Base-by-base conservation (phyloP, 2,329 filamentous ascomycete genomes). In the Nemania sp. region DNA sequence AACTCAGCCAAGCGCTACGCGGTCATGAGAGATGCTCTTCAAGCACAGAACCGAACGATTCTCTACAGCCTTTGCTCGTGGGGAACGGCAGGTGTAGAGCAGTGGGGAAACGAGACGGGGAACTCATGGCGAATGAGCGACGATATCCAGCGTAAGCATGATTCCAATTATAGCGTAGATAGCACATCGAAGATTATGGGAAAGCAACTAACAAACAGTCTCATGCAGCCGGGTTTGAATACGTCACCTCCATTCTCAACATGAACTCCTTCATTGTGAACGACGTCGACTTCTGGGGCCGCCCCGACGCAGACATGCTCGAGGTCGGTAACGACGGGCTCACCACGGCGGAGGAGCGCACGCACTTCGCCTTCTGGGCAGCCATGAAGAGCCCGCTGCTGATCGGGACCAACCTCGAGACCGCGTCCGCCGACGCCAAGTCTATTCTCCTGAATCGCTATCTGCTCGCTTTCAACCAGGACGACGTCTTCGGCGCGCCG, bases 1-100 rank as follows among this genome's bases (percentile, higher is more conserved):
- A 79, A 75, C 18, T 82, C 80, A 0, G 76, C 78, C 3, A 65
- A 76, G 29, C 77, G 83, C 9, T 87, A 79, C 70, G 67, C 66
- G 4, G 62, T 67, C 18, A 86, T 87, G 83, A 75, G 80, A n/a
- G 78, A 84, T 67, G 81, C 81, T 0, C 73, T 86, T 2, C 67
- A 76, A 1, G 74, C 66, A 18, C 77, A 79, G 54, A 73, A 78
- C 49, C 73, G 77, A 13, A 74, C 77, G 0, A 84, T 85, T 12
- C 69, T 81, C 3, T 85, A 80, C 69, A 80, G 76, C 11, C 72
- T 86, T 13, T 86, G 82, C 67, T 76, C 80, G 32, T 85, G 83
- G 82, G 83, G 83, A 3, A 68, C 77, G 15, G 81, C 79, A 0
- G 73, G 79, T 15, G 81, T 85, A 3, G 76, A 79, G 54, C 67